Conservation (phyloP, 2,329 filamentous ascomycete genomes). For the Monosporascus cannonballus region DNA sequence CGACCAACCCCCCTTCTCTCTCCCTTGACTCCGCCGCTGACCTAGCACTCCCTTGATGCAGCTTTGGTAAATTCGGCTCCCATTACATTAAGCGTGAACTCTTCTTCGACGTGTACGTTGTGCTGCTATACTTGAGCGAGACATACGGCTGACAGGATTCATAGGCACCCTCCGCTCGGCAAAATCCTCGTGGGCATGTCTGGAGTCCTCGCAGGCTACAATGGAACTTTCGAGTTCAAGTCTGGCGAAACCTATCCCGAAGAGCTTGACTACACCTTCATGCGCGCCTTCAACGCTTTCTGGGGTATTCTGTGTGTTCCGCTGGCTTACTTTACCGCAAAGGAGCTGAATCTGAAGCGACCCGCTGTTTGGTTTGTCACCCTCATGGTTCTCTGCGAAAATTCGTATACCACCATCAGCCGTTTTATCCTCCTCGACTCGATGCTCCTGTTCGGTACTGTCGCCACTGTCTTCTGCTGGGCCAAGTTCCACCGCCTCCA, state of each 20-base stretch:
- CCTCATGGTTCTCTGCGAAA: slow-evolving; percentile 96
- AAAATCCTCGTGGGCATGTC: slow-evolving; percentile 98
- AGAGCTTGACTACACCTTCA: slow-evolving; percentile 95
- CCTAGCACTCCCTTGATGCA: slow-evolving; percentile 27
- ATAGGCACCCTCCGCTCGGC: slow-evolving; percentile 72
- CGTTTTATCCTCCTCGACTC: slow-evolving; percentile 97
- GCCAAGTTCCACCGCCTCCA: slow-evolving; percentile 90
- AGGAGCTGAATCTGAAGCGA: slow-evolving; percentile 79
- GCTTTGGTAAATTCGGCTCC: slow-evolving; percentile 95
- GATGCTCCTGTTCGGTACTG: slow-evolving; percentile 98
- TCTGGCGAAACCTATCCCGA: slow-evolving; percentile 92
- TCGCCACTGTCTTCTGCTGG: slow-evolving; percentile 95
- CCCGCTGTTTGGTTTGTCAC: slow-evolving; percentile 92
- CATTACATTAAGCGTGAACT: slow-evolving; percentile 99
- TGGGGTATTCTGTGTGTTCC: slow-evolving; percentile 92
- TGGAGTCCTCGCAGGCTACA: slow-evolving; percentile 94
- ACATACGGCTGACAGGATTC: slow-evolving; percentile 12
- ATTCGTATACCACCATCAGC: slow-evolving; percentile 98
- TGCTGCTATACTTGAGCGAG: slow-evolving; percentile 5
- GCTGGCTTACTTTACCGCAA: slow-evolving; percentile 90
- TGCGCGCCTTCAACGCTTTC: slow-evolving; percentile 94
- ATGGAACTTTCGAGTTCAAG: slow-evolving; percentile 99
- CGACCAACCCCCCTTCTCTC: too few relatives aligned
- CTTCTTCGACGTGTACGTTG: slow-evolving; percentile 73
- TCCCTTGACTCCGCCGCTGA: slow-evolving; percentile 20